Percentiles rank a stretch among this genome's conserved stretches.
phyloP scores from a whole-genome alignment of 2,329 filamentous ascomycete species.

The Incumbomyces lentus region DNA sequence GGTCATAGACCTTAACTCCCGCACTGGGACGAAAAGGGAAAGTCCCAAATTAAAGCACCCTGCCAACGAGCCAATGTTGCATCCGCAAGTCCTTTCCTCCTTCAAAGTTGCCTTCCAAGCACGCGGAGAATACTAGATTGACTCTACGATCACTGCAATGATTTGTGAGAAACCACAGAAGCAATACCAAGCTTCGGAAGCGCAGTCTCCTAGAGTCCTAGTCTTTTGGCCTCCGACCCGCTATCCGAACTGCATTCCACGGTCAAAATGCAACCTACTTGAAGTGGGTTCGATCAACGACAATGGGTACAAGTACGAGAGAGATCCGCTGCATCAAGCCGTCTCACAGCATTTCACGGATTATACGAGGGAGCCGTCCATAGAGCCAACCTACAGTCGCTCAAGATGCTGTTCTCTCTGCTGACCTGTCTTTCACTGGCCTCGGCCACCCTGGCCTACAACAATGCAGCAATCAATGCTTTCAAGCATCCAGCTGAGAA shows the following conservation, averaged over 20 bases:
- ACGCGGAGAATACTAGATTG: too few species aligned
- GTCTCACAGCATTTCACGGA: neutral
- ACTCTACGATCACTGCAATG: neutral
- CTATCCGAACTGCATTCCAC: neutral
- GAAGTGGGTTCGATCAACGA: neutral
- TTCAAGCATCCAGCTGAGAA: conserved; percentile 5
- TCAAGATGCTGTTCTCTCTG: conserved; percentile 2
- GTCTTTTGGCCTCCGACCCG: neutral
- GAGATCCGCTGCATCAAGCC: neutral
- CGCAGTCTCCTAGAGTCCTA: neutral
- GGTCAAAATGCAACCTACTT: neutral
- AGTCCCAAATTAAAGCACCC: too few species aligned
- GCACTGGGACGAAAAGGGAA: too few species aligned
- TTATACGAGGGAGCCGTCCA: neutral
- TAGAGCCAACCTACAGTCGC: neutral
- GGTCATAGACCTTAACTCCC: too few species aligned
- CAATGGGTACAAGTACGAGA: neutral
- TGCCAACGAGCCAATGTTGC: too few species aligned
- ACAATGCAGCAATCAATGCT: conserved; percentile 3
- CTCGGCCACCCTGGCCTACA: neutral
- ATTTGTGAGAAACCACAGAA: neutral
- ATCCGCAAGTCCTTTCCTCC: too few species aligned
- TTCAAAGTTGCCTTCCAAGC: too few species aligned
- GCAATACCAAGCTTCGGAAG: neutral
- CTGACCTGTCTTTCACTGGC: conserved; percentile 4